Evolutionary conservation across 108 stramenopile genomes (phyloP).

Genomic region (Schizochytrium sp.): DNA sequence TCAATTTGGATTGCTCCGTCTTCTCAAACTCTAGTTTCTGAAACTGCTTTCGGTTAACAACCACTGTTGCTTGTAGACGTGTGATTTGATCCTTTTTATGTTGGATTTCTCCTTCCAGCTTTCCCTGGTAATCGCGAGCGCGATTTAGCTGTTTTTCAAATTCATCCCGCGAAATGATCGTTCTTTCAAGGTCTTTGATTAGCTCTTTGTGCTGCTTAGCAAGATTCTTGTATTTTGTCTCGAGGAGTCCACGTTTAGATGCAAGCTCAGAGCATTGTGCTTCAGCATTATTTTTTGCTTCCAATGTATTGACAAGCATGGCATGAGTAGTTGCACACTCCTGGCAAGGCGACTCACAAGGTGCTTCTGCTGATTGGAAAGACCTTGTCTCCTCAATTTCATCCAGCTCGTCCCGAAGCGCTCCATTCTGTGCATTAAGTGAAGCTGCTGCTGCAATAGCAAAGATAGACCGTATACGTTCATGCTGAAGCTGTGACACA

Average conservation of each 20-base stretch:
- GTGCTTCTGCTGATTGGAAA: background rate
- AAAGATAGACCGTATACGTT: background rate
- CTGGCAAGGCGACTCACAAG: background rate
- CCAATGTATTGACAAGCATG: background rate
- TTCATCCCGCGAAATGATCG: background rate
- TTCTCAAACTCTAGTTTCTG: background rate
- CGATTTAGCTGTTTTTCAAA: background rate
- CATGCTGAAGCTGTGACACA: background rate
- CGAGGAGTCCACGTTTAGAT: background rate
- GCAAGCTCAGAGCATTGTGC: background rate
- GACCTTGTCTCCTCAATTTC: background rate
- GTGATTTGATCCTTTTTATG: background rate
- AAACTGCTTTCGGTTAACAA: background rate
- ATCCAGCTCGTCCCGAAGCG: background rate
- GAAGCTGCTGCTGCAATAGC: background rate
- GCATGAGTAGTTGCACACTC: slow-evolving; percentile 3
- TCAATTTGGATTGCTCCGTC: too few species aligned
- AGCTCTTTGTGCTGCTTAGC: background rate
- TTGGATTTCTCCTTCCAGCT: background rate
- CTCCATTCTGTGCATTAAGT: background rate
- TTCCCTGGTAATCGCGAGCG: background rate
- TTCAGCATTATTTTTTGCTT: background rate
- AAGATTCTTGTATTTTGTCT: background rate
- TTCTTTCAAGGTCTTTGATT: background rate
- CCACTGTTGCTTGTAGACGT: background rate